phyloP scores from a whole-genome alignment of 2,329 filamentous ascomycete genomes.

The Fusarium neocosmosporiellum region DNA sequence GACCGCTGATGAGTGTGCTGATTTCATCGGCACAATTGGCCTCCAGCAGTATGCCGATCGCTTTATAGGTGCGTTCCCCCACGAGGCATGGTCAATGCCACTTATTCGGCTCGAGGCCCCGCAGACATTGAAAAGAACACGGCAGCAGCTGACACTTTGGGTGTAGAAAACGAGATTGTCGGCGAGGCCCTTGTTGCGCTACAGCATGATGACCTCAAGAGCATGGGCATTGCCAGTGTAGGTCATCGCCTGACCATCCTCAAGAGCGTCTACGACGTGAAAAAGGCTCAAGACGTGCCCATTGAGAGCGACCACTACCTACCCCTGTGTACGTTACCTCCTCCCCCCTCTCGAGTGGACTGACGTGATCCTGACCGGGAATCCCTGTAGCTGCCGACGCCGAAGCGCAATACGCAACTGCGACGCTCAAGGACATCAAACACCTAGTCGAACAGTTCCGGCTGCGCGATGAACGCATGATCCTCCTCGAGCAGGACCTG shows the following conservation, averaged over 20 bases:
- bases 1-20: conserved; percentile 88
- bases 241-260: conserved; percentile 95
- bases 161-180: conserved; percentile 88
- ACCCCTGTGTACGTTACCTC: conserved; percentile 75
- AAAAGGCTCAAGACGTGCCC: conserved; percentile 91
- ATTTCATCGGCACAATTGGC: conserved; percentile 85
- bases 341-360: conserved; percentile 24
- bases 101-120: neutral
- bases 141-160: conserved; percentile 31
- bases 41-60: conserved; percentile 84
- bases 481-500: conserved; percentile 83
- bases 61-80: conserved; percentile 77
- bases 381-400: conserved; percentile 80
- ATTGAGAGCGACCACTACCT: conserved; percentile 95
- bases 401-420: conserved; percentile 84
- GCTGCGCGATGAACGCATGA: conserved; percentile 90
- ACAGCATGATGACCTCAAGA: conserved; percentile 92
- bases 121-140: neutral
- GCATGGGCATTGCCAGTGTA: conserved; percentile 92
- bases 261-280: conserved; percentile 96
- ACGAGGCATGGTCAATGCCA: neutral
- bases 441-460: conserved; percentile 90
- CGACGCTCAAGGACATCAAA: conserved; percentile 92
- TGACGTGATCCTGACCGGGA: conserved; percentile 34
- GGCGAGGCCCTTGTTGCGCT: conserved; percentile 91